These are phyloP conservation scores for Thielaviopsis ethacetica DNA, from an alignment of 2,329 filamentous ascomycete genomes.

Conservation along the genomic window DNA sequence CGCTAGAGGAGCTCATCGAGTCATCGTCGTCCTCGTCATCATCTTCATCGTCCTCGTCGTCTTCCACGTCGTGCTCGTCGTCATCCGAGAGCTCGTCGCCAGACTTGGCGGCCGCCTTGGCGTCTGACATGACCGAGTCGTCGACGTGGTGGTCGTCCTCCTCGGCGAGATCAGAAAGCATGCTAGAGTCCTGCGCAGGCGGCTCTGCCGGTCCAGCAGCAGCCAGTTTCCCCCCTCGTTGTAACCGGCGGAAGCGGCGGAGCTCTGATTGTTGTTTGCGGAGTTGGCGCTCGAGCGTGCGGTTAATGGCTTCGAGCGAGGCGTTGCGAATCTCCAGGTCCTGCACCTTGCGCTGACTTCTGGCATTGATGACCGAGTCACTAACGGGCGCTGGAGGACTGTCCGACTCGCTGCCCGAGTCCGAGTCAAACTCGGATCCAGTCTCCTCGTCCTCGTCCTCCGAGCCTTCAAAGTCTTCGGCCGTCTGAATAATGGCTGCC, in stretches of 20 bases:
- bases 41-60: constrained; percentile 25
- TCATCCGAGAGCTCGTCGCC: constrained; percentile 19
- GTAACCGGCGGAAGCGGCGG: constrained; percentile 71
- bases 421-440: constrained; percentile 4
- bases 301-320: constrained; percentile 85
- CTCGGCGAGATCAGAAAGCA: constrained; percentile 35
- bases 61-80: constrained; percentile 27
- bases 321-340: constrained; percentile 95
- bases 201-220: constrained; percentile 31
- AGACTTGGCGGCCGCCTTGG: background rate
- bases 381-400: constrained; percentile 21
- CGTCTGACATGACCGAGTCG: constrained; percentile 2
- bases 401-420: constrained; percentile 8
- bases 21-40: constrained; percentile 28
- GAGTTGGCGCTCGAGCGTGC: constrained; percentile 78
- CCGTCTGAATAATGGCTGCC: constrained; percentile 38
- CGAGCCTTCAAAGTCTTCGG: constrained; percentile 29
- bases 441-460: background rate
- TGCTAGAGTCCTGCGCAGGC: constrained; percentile 25
- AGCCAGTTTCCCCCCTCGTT: constrained; percentile 61
- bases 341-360: constrained; percentile 84
- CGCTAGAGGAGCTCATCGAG: constrained; percentile 37
- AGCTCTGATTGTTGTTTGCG: constrained; percentile 82
- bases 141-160: constrained; percentile 18
- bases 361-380: constrained; percentile 72